A percentile compares a stretch with the other conserved stretches of the same genome.
Conservation (phyloP, 1,284 basidiomycete species). For the Trichosporon sp. region DNA sequence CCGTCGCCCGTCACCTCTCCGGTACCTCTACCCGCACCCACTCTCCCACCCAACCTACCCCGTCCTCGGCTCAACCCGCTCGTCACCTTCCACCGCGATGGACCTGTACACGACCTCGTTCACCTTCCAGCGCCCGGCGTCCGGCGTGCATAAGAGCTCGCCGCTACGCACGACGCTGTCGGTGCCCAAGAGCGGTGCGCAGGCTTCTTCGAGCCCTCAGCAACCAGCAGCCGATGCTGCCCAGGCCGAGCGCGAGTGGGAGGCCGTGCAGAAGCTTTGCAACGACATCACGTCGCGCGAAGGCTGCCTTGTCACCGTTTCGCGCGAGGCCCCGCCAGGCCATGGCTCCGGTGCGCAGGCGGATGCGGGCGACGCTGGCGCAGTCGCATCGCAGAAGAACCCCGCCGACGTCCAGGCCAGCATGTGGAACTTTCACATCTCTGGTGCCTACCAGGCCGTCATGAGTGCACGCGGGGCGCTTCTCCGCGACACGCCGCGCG, state of each 20-base stretch:
- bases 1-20: not conserved
- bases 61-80: constrained; percentile 34
- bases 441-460: constrained; percentile 88
- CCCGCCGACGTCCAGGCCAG: constrained; percentile 20
- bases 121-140: constrained; percentile 46
- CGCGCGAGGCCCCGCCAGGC: constrained; percentile 59
- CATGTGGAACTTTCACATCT: constrained; percentile 83
- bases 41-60: not conserved
- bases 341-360: not conserved
- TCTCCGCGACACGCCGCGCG: constrained; percentile 81
- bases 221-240: constrained; percentile 27
- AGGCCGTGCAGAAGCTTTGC: constrained; percentile 77
- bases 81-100: constrained; percentile 59
- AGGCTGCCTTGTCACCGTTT: constrained; percentile 77
- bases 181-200: constrained; percentile 29
- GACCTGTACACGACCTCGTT: constrained; percentile 86
- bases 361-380: not conserved
- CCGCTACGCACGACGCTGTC: constrained; percentile 36
- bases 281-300: constrained; percentile 77
- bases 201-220: constrained; percentile 28
- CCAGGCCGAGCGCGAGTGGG: constrained; percentile 56
- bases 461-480: constrained; percentile 86
- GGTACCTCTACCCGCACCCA: constrained; percentile 9
- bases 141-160: constrained; percentile 25
- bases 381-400: constrained; percentile 19